Conservation (phyloP, 768 basidiomycete species). For the Gloeopeniophorella convolvens region DNA sequence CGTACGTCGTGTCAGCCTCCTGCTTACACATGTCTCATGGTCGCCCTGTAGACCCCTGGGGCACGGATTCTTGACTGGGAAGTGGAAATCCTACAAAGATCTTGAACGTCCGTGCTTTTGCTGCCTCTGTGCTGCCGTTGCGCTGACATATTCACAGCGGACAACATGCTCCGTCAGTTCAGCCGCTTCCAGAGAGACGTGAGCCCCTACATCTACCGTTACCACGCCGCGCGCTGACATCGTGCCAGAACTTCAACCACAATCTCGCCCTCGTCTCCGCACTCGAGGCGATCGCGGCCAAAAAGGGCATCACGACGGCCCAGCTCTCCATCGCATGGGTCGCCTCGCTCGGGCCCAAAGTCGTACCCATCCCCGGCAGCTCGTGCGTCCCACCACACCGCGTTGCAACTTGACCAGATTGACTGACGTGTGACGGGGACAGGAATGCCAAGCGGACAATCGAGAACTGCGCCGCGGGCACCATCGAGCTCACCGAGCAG, state of each 20-base stretch:
- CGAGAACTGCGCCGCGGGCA: slow-evolving; percentile 37
- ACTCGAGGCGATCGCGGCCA: slow-evolving; percentile 34
- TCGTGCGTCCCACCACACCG: slow-evolving; percentile 27
- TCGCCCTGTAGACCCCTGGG: slow-evolving; percentile 36
- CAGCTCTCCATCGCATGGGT: slow-evolving; percentile 38
- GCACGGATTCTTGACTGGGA: slow-evolving; percentile 46
- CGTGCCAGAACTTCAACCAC: slow-evolving; percentile 33
- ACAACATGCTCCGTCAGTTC: slow-evolving; percentile 30
- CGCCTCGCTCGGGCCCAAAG: slow-evolving; percentile 29
- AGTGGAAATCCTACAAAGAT: slow-evolving; percentile 32
- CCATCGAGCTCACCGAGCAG: slow-evolving; percentile 29
- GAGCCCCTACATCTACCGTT: slow-evolving; percentile 5
- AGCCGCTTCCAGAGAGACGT: slow-evolving; percentile 36
- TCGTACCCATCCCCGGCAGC: slow-evolving; percentile 44
- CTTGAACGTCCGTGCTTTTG: slow-evolving; percentile 22
- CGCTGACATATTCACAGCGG: slow-evolving; percentile 21
- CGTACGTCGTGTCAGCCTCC: slow-evolving; percentile 19
- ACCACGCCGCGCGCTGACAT: slow-evolving; percentile 2
- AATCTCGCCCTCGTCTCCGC: slow-evolving; percentile 39
- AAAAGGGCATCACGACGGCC: slow-evolving; percentile 36
- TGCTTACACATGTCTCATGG: not conserved
- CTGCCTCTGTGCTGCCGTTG: not conserved
- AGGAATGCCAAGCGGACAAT: slow-evolving; percentile 37
- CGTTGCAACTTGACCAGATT: not conserved
- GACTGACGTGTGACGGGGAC: no score